phyloP scores from a whole-genome alignment of 345 rosid species.

The Arabidopsis suecica region DNA sequence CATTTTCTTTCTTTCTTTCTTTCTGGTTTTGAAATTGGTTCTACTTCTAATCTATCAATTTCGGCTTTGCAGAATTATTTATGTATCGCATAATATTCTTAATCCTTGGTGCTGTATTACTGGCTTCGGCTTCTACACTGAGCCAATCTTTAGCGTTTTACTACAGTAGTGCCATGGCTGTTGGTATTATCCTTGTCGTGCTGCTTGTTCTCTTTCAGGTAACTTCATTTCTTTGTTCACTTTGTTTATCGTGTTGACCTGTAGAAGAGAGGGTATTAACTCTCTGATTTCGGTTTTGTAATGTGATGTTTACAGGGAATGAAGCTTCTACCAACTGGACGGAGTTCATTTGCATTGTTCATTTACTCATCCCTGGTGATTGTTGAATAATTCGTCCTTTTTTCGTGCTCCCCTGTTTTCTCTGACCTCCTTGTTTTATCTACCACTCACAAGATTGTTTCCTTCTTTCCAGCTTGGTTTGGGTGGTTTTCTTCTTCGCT shows the following conservation, averaged over 20 bases:
- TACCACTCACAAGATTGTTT: slow-evolving; percentile 11
- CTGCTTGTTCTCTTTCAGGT: slow-evolving; percentile 94
- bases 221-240: not conserved
- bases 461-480: slow-evolving; percentile 69
- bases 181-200: slow-evolving; percentile 87
- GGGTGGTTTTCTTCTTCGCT: slow-evolving; percentile 85
- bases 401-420: not conserved
- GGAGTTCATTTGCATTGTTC: slow-evolving; percentile 81
- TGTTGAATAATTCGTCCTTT: slow-evolving; percentile 24
- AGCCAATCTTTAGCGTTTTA: slow-evolving; percentile 86
- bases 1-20: slow-evolving; percentile 1
- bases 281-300: slow-evolving; percentile 7
- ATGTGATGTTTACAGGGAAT: slow-evolving; percentile 67
- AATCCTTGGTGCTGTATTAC: slow-evolving; percentile 59
- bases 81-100: slow-evolving; percentile 70
- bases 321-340: slow-evolving; percentile 92
- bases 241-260: not conserved
- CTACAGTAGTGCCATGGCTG: slow-evolving; percentile 90
- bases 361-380: slow-evolving; percentile 80
- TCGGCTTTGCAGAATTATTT: slow-evolving; percentile 61
- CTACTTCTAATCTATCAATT: slow-evolving; percentile 5
- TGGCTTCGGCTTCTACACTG: slow-evolving; percentile 65
- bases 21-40: slow-evolving; percentile 25
- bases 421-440: not conserved
- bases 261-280: slow-evolving; percentile 5